Percentiles rank a stretch among this genome's conserved stretches.
phyloP scores from a whole-genome alignment of 2,329 filamentous ascomycete genomes.

The Fusarium burgessii region DNA sequence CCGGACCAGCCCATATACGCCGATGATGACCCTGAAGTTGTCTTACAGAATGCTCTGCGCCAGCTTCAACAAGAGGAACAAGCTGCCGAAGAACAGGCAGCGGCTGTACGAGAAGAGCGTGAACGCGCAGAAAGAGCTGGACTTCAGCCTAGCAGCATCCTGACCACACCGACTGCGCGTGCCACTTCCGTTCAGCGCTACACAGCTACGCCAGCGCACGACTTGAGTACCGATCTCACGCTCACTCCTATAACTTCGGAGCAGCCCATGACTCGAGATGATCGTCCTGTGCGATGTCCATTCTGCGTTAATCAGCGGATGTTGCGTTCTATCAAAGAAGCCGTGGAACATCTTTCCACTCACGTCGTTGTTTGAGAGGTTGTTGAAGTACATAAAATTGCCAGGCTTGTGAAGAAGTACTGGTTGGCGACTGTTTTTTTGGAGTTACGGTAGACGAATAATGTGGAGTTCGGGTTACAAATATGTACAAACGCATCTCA shows the following conservation, averaged over 20 bases:
- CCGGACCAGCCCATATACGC: slow-evolving; percentile 57
- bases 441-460: slow-evolving; percentile 29
- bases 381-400: neutral
- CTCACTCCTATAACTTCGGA: slow-evolving; percentile 67
- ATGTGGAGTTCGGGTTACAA: slow-evolving; percentile 23
- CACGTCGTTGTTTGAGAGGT: slow-evolving; percentile 64
- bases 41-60: slow-evolving; percentile 69
- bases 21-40: slow-evolving; percentile 68
- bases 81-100: slow-evolving; percentile 68
- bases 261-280: slow-evolving; percentile 58
- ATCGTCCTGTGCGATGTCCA: slow-evolving; percentile 67
- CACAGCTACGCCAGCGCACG: slow-evolving; percentile 50
- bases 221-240: slow-evolving; percentile 58
- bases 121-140: slow-evolving; percentile 60
- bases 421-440: neutral
- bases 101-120: slow-evolving; percentile 64
- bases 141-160: slow-evolving; percentile 47
- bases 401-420: neutral
- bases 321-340: slow-evolving; percentile 70
- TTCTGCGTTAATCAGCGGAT: slow-evolving; percentile 73
- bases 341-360: slow-evolving; percentile 72
- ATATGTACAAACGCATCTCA: slow-evolving; percentile 4
- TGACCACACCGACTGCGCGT: slow-evolving; percentile 49
- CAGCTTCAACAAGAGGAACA: slow-evolving; percentile 70
- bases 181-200: slow-evolving; percentile 51